phyloP scores from a whole-genome alignment of 179 eudicot species.

The Beta lomatogona region DNA sequence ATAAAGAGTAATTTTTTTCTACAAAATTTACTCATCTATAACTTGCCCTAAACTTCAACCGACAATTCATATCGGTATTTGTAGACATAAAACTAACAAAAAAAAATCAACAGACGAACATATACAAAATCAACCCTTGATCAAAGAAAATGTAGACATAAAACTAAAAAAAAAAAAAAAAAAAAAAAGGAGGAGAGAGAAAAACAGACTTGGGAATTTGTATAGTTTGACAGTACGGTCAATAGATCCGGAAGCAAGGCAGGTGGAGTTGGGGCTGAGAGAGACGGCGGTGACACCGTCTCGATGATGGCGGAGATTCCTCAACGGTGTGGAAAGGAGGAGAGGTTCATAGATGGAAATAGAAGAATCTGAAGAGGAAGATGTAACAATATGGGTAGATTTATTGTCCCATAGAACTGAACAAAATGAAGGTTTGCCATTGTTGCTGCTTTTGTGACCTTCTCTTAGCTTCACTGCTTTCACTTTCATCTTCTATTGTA shows the following conservation, averaged over 20 bases:
- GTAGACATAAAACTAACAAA: no score
- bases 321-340: conserved; percentile 45
- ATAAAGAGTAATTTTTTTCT: background rate
- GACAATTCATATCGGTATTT: background rate
- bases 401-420: conserved; percentile 67
- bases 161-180: background rate
- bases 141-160: background rate
- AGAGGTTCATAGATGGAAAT: conserved; percentile 68
- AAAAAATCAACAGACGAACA: background rate
- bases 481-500: conserved; percentile 48
- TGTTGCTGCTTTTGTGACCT: conserved; percentile 61
- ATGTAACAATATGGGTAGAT: conserved; percentile 68
- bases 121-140: background rate
- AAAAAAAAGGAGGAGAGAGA: background rate
- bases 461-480: conserved; percentile 77
- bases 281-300: conserved; percentile 87
- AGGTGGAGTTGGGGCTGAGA: conserved; percentile 86
- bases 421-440: conserved; percentile 50
- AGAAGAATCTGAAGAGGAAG: conserved; percentile 66
- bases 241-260: conserved; percentile 89
- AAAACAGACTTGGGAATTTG: conserved; percentile 73
- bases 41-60: background rate
- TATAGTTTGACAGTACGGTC: conserved; percentile 91
- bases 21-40: background rate
- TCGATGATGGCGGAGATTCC: conserved; percentile 56